Percentiles rank a stretch among this genome's conserved stretches.
Evolutionary conservation across 192 early-diverging fungal genomes (phyloP).

Genomic region (Coemansia sp.): DNA sequence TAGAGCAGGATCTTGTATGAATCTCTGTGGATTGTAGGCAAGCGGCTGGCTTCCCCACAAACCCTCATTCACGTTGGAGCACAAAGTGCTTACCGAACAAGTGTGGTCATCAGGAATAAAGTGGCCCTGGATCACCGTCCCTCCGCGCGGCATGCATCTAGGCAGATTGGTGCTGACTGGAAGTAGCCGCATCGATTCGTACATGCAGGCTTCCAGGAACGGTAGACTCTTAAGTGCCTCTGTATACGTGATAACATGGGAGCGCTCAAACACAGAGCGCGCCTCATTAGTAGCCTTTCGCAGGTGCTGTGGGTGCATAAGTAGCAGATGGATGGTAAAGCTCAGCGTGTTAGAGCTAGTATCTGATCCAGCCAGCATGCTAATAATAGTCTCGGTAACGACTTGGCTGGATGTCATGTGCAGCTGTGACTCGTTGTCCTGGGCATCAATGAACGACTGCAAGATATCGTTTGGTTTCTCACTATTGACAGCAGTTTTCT

Average conservation of each 20-base stretch:
- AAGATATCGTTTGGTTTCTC: slow-evolving; percentile 31
- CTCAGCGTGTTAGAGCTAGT: slow-evolving; percentile 41
- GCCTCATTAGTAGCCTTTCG: slow-evolving; percentile 15
- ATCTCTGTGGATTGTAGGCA: slow-evolving; percentile 27
- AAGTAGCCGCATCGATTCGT: slow-evolving; percentile 42
- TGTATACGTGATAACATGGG: slow-evolving; percentile 18
- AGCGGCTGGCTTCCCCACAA: slow-evolving; percentile 21
- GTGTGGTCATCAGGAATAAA: slow-evolving; percentile 43
- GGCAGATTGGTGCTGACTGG: slow-evolving; percentile 33
- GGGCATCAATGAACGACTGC: slow-evolving; percentile 47
- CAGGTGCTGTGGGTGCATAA: slow-evolving; percentile 32
- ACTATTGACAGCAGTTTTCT: background rate
- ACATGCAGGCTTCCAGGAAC: slow-evolving; percentile 45
- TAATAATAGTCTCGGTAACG: slow-evolving; percentile 35
- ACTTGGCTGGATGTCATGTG: slow-evolving; percentile 38
- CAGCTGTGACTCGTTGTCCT: slow-evolving; percentile 33
- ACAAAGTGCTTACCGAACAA: slow-evolving; percentile 26
- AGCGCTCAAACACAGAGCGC: slow-evolving; percentile 15
- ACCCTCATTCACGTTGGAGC: slow-evolving; percentile 16
- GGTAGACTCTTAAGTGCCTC: slow-evolving; percentile 29
- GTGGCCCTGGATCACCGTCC: slow-evolving; percentile 30
- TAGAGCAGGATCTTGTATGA: slow-evolving; percentile 9
- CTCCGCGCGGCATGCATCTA: slow-evolving; percentile 31
- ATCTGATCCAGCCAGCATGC: slow-evolving; percentile 41
- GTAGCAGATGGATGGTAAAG: slow-evolving; percentile 39